Evolutionary conservation across 2,329 filamentous ascomycete genomes (phyloP).

Genomic region (Botryotinia calthae): DNA sequence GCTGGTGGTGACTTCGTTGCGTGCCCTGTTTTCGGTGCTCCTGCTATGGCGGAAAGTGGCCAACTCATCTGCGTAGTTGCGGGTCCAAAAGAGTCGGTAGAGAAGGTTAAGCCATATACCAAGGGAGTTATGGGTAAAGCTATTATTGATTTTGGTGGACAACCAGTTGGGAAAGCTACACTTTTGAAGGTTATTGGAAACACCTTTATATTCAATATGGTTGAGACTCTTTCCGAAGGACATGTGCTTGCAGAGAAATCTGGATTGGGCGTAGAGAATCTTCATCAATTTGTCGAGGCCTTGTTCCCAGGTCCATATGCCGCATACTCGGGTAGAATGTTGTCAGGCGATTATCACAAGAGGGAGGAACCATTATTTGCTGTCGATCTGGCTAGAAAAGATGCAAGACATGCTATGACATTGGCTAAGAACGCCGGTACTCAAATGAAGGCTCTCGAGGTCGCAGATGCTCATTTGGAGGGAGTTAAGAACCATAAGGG

Average conservation of each 20-base stretch:
- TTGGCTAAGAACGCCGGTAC: constrained; percentile 63
- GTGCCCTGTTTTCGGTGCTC: constrained; percentile 67
- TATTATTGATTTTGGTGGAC: constrained; percentile 67
- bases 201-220: constrained; percentile 74
- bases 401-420: constrained; percentile 69
- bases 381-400: constrained; percentile 80
- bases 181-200: constrained; percentile 82
- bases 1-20: constrained; percentile 73
- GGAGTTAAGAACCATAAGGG: constrained; percentile 68
- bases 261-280: constrained; percentile 66
- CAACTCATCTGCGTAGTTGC: constrained; percentile 72
- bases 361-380: constrained; percentile 77
- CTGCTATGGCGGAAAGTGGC: constrained; percentile 67
- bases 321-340: constrained; percentile 73
- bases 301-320: constrained; percentile 76
- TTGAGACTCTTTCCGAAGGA: constrained; percentile 73
- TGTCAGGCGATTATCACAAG: constrained; percentile 71
- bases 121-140: constrained; percentile 68
- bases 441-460: constrained; percentile 61
- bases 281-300: constrained; percentile 68
- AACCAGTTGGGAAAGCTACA: constrained; percentile 64
- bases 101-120: constrained; percentile 66
- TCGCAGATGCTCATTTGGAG: constrained; percentile 66
- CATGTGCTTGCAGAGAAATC: constrained; percentile 77
- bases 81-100: constrained; percentile 58